These are phyloP conservation scores for Suhomyces yuchorum DNA, from an alignment of 1,139 yeast genomes.

Conservation along the genomic window DNA sequence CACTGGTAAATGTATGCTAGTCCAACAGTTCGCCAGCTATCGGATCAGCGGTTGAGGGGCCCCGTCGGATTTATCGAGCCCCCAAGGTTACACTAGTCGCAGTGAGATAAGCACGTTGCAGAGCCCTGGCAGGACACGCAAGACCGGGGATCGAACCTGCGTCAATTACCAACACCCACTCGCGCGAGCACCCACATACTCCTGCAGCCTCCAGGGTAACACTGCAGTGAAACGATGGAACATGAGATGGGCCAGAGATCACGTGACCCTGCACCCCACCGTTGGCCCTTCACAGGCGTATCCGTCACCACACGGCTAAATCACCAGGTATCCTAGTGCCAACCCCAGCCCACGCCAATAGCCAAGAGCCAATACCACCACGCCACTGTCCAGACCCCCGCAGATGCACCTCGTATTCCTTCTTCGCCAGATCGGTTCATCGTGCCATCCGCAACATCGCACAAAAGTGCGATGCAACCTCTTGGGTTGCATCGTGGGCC, in stretches of 20 bases:
- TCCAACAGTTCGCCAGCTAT: not conserved
- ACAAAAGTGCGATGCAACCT: conserved; percentile 8
- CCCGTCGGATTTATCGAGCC: not conserved
- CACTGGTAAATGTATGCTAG: no score
- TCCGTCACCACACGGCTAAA: not conserved
- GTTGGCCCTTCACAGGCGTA: no score
- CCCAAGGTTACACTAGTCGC: conserved; percentile 1
- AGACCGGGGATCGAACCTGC: not conserved
- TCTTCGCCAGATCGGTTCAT: not conserved
- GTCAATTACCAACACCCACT: not conserved
- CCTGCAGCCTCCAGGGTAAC: not conserved
- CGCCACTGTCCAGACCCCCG: not conserved
- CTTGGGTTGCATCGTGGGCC: conserved; percentile 3
- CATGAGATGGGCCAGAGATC: no score
- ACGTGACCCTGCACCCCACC: not conserved
- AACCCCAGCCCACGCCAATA: no score
- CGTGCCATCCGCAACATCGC: conserved; percentile 4
- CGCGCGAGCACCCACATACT: not conserved
- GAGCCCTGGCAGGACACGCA: not conserved
- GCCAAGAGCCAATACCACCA: not conserved
- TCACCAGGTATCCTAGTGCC: no score
- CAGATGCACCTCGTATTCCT: conserved; percentile 1
- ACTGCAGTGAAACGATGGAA: not conserved
- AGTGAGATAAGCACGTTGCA: conserved; percentile 9
- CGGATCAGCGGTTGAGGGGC: no score